These are phyloP conservation scores for Dictyophora rubrovolvata DNA, from an alignment of 768 basidiomycete genomes.

Conservation along the genomic window DNA sequence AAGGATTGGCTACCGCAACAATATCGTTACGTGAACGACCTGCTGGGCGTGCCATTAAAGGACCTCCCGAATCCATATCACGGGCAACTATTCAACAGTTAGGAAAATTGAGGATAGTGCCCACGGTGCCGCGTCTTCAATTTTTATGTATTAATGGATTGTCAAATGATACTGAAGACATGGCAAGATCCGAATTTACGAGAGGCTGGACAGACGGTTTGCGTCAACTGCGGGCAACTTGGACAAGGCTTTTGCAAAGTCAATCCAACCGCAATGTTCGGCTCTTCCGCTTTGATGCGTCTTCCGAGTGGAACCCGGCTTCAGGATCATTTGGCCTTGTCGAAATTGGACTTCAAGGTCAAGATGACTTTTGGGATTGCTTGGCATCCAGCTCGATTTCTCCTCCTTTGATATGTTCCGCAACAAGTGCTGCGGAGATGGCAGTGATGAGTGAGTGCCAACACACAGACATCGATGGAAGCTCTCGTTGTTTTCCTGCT, in stretches of 20 bases:
- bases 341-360: conserved; percentile 16
- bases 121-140: conserved; percentile 37
- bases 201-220: conserved; percentile 57
- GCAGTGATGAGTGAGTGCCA: too few relatives aligned
- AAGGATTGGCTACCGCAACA: conserved; percentile 55
- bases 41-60: conserved; percentile 14
- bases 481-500: background rate
- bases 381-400: background rate
- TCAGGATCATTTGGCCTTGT: conserved; percentile 22
- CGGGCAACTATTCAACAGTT: conserved; percentile 4
- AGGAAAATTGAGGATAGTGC: conserved; percentile 46
- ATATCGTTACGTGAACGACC: conserved; percentile 42
- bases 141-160: conserved; percentile 36
- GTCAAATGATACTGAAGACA: conserved; percentile 24
- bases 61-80: conserved; percentile 7
- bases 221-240: conserved; percentile 38
- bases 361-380: conserved; percentile 20
- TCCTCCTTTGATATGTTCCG: background rate
- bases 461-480: background rate
- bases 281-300: conserved; percentile 31
- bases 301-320: conserved; percentile 21
- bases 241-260: conserved; percentile 34
- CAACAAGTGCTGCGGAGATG: background rate
- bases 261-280: conserved; percentile 28
- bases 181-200: conserved; percentile 42